These are phyloP conservation scores for Periconia sp. DNA, from an alignment of 2,329 filamentous ascomycete species.

Conservation along the genomic window DNA sequence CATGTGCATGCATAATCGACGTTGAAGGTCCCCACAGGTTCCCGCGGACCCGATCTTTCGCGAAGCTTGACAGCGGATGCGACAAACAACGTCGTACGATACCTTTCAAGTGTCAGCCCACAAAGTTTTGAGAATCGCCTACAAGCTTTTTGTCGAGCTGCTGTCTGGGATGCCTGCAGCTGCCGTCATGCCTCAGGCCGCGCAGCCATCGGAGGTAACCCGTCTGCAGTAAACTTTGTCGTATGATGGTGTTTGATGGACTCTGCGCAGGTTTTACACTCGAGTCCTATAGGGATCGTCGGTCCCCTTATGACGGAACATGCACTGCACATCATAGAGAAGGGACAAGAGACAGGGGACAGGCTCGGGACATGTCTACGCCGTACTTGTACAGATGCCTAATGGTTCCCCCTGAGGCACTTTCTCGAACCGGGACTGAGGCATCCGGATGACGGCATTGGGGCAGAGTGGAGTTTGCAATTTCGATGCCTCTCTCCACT, in stretches of 20 bases:
- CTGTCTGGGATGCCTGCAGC: constrained; percentile 2
- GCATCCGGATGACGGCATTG: constrained; percentile 27
- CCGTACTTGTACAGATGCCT: not conserved
- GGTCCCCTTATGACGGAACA: too few species aligned
- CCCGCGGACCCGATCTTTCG: constrained; percentile 1
- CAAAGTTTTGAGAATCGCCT: constrained; percentile 14
- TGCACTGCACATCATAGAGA: constrained; percentile 12
- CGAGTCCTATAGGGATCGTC: not conserved
- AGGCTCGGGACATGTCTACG: not conserved
- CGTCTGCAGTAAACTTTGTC: constrained; percentile 38
- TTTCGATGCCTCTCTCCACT: not conserved
- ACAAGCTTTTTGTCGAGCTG: constrained; percentile 13
- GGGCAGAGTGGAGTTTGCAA: not conserved
- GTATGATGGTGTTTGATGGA: constrained; percentile 40
- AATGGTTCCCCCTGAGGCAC: constrained; percentile 25
- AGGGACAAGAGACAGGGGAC: not conserved
- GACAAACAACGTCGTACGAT: constrained; percentile 37
- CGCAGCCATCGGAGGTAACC: constrained; percentile 2
- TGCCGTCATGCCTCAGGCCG: constrained; percentile 11
- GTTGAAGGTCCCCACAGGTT: constrained; percentile 10
- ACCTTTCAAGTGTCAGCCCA: constrained; percentile 25
- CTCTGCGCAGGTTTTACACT: not conserved
- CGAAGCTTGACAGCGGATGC: constrained; percentile 18
- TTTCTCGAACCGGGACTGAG: constrained; percentile 32
- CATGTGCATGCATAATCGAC: constrained; percentile 8